Percentiles rank a stretch among this genome's conserved stretches.
Evolutionary conservation across 2,329 filamentous ascomycete genomes (phyloP).

Genomic region (Fusarium keratoplasticum): DNA sequence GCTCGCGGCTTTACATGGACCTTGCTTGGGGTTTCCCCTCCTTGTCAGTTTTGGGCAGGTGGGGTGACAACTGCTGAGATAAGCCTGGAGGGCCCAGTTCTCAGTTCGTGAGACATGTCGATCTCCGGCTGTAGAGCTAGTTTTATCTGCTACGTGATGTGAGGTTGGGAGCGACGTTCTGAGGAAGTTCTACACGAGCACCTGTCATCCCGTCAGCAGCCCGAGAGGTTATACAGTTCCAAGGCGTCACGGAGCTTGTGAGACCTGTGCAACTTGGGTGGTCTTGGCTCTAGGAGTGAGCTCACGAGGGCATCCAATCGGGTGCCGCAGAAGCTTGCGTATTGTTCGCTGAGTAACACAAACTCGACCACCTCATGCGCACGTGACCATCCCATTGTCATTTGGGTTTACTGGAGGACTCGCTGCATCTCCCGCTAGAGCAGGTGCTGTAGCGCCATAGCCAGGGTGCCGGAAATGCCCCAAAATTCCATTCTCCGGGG

Average conservation of each 20-base stretch:
- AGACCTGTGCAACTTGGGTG: not conserved
- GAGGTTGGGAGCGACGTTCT: not conserved
- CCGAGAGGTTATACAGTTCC: not conserved
- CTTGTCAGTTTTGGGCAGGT: conserved; percentile 40
- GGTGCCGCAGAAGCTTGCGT: not conserved
- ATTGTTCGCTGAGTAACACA: not conserved
- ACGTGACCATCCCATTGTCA: not conserved
- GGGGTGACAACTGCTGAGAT: conserved; percentile 41
- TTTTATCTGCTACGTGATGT: not conserved
- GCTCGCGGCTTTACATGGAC: not conserved
- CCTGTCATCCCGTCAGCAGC: not conserved
- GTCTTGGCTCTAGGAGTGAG: not conserved
- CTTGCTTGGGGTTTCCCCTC: conserved; percentile 35
- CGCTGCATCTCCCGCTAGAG: not conserved
- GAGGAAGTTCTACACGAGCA: not conserved
- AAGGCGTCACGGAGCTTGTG: not conserved
- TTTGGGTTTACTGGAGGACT: not conserved
- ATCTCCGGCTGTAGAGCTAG: not conserved
- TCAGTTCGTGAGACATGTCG: not conserved
- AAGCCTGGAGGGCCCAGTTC: conserved; percentile 26
- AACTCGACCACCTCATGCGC: not conserved
- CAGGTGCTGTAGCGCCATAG: not conserved
- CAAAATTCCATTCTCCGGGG: not conserved
- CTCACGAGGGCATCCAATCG: not conserved
- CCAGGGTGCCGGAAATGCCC: not conserved